Evolutionary conservation across 2,329 filamentous ascomycete genomes (phyloP).

Genomic region (Sporothrix phasma): DNA sequence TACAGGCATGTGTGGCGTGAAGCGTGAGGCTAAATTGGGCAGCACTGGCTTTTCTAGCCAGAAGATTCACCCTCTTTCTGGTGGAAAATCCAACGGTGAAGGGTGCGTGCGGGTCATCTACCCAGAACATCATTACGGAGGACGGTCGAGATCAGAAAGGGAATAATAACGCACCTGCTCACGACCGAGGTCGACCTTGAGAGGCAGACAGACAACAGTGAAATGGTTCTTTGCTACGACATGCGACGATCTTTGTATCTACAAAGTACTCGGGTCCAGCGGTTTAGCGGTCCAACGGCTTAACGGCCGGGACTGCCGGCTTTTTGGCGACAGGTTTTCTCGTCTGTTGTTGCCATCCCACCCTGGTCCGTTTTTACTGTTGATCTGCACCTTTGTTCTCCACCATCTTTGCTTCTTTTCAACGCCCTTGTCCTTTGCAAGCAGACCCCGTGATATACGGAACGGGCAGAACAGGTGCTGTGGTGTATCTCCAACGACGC

Average conservation of each 20-base stretch:
- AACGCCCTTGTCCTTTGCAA: neutral
- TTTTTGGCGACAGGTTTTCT: neutral
- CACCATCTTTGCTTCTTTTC: neutral
- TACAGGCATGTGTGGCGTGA: constrained; percentile 47
- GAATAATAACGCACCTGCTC: neutral
- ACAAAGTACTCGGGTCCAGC: neutral
- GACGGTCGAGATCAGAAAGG: neutral
- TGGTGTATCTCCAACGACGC: too few species aligned
- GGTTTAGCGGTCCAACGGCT: neutral
- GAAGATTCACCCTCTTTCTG: neutral
- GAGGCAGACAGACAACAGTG: neutral
- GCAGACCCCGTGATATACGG: neutral
- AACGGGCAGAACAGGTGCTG: too few species aligned
- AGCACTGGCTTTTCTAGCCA: neutral
- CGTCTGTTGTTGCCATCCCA: neutral
- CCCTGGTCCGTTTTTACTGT: neutral
- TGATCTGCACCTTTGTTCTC: neutral
- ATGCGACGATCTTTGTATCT: neutral
- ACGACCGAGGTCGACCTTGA: neutral
- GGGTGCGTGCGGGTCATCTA: neutral
- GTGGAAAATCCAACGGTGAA: neutral
- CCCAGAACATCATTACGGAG: neutral
- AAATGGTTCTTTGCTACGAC: neutral
- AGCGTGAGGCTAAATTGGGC: constrained; percentile 9
- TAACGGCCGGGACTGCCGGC: neutral